Conservation (phyloP, 176 grass and related monocot species). For the Microstegium vimineum region DNA sequence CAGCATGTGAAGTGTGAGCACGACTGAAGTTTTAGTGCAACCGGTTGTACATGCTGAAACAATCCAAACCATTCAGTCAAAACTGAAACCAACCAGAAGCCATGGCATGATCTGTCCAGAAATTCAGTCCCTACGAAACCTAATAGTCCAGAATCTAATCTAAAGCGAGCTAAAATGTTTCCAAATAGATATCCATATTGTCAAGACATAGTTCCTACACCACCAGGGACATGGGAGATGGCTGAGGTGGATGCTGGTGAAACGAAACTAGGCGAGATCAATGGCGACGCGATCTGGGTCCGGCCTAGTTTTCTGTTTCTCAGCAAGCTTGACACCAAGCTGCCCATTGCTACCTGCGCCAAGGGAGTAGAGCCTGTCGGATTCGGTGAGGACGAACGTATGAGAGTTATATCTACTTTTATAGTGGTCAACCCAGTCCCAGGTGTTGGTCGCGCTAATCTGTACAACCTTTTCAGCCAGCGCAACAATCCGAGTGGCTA, state of each 20-base stretch:
- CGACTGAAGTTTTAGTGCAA: no score
- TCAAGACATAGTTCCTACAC: neutral
- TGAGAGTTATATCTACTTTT: neutral
- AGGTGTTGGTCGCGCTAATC: slow-evolving; percentile 44
- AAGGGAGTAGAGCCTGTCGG: slow-evolving; percentile 49
- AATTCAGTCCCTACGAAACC: neutral
- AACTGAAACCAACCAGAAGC: no score
- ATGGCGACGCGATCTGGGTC: slow-evolving; percentile 15
- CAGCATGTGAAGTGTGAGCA: no score
- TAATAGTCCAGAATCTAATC: neutral
- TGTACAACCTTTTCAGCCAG: slow-evolving; percentile 37
- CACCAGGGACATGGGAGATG: no score
- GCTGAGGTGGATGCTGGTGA: neutral
- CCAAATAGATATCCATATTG: neutral
- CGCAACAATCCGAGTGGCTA: neutral
- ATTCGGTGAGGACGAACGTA: slow-evolving; percentile 45
- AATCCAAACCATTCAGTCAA: no score
- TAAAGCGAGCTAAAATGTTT: neutral
- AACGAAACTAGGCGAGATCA: slow-evolving; percentile 35
- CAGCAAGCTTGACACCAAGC: slow-evolving; percentile 51
- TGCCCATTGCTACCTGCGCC: slow-evolving; percentile 39
- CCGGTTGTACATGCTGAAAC: no score
- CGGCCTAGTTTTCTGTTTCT: neutral
- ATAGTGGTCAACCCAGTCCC: neutral
- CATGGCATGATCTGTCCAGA: neutral